Percentiles rank a stretch among this genome's conserved stretches.
Evolutionary conservation across 2,329 filamentous ascomycete species (phyloP).

Genomic region (Calonectria fujianensis): DNA sequence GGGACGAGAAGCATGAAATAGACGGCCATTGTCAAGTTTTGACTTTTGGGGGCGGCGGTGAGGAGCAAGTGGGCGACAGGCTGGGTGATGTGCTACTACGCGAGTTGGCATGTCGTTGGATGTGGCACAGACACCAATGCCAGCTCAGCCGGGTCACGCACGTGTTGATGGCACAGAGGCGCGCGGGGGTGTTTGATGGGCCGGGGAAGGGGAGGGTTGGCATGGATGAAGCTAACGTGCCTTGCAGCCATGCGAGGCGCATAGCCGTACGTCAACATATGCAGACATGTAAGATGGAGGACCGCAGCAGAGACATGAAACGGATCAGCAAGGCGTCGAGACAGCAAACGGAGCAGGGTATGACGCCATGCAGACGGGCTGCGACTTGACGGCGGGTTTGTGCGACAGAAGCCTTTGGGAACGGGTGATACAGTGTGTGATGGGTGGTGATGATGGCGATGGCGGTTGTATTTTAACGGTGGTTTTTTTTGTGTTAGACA

Average conservation of each 20-base stretch:
- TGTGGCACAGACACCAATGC: slow-evolving; percentile 27
- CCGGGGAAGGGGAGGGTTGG: slow-evolving; percentile 2
- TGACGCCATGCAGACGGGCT: slow-evolving; percentile 28
- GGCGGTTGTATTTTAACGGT: background rate
- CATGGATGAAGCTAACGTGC: slow-evolving; percentile 15
- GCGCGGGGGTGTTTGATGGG: background rate
- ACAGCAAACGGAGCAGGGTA: slow-evolving; percentile 15
- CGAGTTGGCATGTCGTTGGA: slow-evolving; percentile 26
- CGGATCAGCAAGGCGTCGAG: slow-evolving; percentile 25
- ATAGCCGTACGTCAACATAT: slow-evolving; percentile 6
- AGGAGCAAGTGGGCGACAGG: slow-evolving; percentile 21
- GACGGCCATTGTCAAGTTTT: slow-evolving; percentile 33
- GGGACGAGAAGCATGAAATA: slow-evolving; percentile 48
- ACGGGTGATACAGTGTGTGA: slow-evolving; percentile 9
- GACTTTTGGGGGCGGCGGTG: slow-evolving; percentile 28
- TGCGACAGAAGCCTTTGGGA: slow-evolving; percentile 24
- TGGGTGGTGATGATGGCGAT: slow-evolving; percentile 3
- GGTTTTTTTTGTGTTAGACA: background rate
- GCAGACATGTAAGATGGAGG: slow-evolving; percentile 21
- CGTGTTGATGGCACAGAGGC: slow-evolving; percentile 9
- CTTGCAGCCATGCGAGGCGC: slow-evolving; percentile 33
- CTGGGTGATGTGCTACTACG: slow-evolving; percentile 12
- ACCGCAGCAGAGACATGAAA: slow-evolving; percentile 19
- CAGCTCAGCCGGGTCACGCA: slow-evolving; percentile 14
- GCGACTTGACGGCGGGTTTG: slow-evolving; percentile 24